A percentile compares a stretch with the other conserved stretches of the same genome.
Conservation (phyloP, 192 early-diverging fungal genomes). For the Backusella westeae region DNA sequence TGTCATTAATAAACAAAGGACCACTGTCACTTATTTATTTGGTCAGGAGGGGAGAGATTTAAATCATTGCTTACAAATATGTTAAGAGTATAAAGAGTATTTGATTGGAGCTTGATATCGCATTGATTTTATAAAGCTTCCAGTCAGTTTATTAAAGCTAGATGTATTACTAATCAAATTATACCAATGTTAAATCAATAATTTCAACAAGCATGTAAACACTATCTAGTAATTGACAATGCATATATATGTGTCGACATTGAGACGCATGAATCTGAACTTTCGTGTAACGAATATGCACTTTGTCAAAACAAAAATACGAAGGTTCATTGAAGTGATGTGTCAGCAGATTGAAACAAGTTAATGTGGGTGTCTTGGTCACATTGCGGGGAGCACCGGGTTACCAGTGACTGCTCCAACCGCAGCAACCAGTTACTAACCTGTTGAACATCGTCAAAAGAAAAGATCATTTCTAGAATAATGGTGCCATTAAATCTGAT, state of each 20-base stretch:
- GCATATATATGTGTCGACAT: not conserved
- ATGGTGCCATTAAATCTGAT: too few species aligned
- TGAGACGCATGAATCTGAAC: not conserved
- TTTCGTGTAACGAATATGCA: not conserved
- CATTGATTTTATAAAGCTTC: not conserved
- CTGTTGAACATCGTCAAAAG: too few species aligned
- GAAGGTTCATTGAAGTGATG: not conserved
- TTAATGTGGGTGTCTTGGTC: not conserved
- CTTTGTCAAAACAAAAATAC: not conserved
- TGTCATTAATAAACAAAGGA: not conserved
- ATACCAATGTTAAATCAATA: not conserved
- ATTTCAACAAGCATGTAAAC: not conserved
- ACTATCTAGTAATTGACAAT: not conserved
- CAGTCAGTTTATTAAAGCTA: too few species aligned
- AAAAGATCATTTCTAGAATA: too few species aligned
- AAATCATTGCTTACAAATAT: not conserved
- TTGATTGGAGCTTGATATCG: not conserved
- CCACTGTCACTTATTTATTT: not conserved
- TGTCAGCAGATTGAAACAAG: not conserved
- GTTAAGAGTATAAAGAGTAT: not conserved
- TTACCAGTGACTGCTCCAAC: not conserved
- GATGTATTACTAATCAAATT: not conserved
- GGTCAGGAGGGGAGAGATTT: not conserved
- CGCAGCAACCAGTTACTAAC: too few species aligned
- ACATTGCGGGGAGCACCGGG: not conserved